Percentiles rank a stretch among this genome's conserved stretches.
Conservation (phyloP, 305 asterid species). For the Euphrasia arctica region DNA sequence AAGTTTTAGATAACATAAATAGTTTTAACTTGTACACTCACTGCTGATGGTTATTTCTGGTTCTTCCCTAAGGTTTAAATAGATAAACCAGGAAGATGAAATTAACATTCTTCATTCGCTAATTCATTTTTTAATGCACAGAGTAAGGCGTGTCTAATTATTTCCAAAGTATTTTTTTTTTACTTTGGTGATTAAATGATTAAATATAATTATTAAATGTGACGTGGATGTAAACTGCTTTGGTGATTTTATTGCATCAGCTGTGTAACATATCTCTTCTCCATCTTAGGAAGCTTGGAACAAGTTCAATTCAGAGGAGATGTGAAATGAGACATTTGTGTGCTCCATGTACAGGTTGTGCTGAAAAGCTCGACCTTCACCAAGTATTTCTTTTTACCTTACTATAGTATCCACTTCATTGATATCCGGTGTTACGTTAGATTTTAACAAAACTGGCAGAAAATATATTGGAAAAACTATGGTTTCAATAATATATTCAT, state of each 20-base stretch:
- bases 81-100: constrained; percentile 2
- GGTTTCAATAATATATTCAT: constrained; percentile 6
- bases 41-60: neutral
- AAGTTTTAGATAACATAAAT: too few relatives aligned
- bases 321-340: constrained; percentile 24
- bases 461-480: constrained; percentile 5
- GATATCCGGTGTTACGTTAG: neutral
- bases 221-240: constrained; percentile 1
- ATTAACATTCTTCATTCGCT: neutral
- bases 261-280: constrained; percentile 15
- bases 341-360: constrained; percentile 23
- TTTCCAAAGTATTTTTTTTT: neutral
- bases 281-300: constrained; percentile 50
- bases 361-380: constrained; percentile 15
- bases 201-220: neutral
- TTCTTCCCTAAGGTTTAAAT: neutral
- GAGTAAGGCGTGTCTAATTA: neutral
- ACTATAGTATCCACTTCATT: neutral
- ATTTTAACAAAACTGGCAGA: constrained; percentile 9
- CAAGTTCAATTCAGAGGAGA: constrained; percentile 56
- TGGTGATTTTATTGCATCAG: constrained; percentile 10
- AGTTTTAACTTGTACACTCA: neutral
- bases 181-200: neutral
- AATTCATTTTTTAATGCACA: neutral
- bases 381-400: constrained; percentile 21